Evolutionary conservation across 1,284 basidiomycete genomes (phyloP), one percentile per base, ranked within the genome.

Genomic region (Caloboletus firmus): DNA sequence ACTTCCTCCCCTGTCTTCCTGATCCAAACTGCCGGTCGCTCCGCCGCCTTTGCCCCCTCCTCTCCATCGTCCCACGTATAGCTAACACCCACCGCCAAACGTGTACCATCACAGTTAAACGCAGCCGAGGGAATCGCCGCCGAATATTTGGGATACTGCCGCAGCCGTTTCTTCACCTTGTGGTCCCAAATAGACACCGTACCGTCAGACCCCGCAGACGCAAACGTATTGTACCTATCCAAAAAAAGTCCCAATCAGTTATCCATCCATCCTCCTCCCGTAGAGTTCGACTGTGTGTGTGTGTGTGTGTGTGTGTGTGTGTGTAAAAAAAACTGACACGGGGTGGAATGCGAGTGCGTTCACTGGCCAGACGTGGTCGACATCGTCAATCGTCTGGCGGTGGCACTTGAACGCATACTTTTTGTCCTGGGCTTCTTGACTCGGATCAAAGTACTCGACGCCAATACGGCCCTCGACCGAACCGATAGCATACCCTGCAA

Each of bases 391-490:
- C 2, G 90, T 86, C 67, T 94, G 89, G 18, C 96, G 81, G 68
- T 99, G 96, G 63, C 95, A 98, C 69, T 98, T 95, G 83, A 98
- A 99, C 3, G 97, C 97, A 70, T 99, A 99, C 73, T 98, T 98
- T 70, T 91, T 89, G 17, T 88, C 84, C 71, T 98, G 94, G 0
- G 80, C 78, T 24, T 83, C 81, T 0, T 85, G 78, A 11, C 83
- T 83, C 3, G 91, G 84, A 62, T 98, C 93, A 66, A 98, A 95
- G 73, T 97, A 98, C 70, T 99, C 97, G 40, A 99, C 95, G 0
- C 95, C 94, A 52, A 99, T 95, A 37, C 96, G 83, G 0, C 96
- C 96, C 70, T 99, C 97, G 17, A 98, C 93, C 0, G 93, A 96
- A 0, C 88, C 91, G 0, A 90, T 93, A 1, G 95, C 94, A 72